phyloP scores from a whole-genome alignment of 495 filamentous ascomycete genomes.

The Terfezia claveryi region DNA sequence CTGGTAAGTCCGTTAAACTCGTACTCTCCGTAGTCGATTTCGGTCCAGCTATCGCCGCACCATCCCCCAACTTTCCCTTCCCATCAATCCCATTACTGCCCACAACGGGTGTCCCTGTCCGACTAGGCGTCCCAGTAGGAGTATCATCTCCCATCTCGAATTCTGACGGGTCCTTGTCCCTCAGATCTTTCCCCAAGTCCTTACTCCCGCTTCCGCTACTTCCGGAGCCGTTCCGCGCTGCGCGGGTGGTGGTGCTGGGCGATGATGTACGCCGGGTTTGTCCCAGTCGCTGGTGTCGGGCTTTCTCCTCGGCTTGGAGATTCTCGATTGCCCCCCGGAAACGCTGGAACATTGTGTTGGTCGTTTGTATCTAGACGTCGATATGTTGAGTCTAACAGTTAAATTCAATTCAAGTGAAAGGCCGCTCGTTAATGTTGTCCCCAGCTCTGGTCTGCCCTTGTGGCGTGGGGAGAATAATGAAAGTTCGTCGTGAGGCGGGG shows the following conservation, averaged over 20 bases:
- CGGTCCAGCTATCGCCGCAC: background rate
- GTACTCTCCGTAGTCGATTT: background rate
- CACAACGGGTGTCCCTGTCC: slow-evolving; percentile 9
- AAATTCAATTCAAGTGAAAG: too few species aligned
- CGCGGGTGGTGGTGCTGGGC: background rate
- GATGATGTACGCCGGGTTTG: slow-evolving; percentile 5
- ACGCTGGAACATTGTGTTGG: slow-evolving; percentile 12
- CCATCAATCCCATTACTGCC: slow-evolving; percentile 3
- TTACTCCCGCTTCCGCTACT: background rate
- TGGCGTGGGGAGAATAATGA: too few species aligned
- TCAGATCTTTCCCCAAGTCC: background rate
- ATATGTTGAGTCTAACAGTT: too few species aligned
- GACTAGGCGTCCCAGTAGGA: slow-evolving; percentile 7
- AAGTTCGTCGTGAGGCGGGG: too few species aligned
- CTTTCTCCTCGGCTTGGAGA: slow-evolving; percentile 16
- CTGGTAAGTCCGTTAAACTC: slow-evolving; percentile 36
- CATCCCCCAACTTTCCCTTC: background rate
- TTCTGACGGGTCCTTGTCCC: slow-evolving; percentile 13
- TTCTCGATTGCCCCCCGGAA: slow-evolving; percentile 13
- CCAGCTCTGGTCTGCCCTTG: too few species aligned
- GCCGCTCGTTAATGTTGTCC: too few species aligned
- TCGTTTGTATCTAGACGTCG: background rate
- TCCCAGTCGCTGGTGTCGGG: slow-evolving; percentile 7
- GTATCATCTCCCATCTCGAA: slow-evolving; percentile 15
- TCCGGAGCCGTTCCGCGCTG: background rate